These are phyloP conservation scores for Colletotrichum magnum DNA, from an alignment of 2,329 filamentous ascomycete species.

Conservation along the genomic window DNA sequence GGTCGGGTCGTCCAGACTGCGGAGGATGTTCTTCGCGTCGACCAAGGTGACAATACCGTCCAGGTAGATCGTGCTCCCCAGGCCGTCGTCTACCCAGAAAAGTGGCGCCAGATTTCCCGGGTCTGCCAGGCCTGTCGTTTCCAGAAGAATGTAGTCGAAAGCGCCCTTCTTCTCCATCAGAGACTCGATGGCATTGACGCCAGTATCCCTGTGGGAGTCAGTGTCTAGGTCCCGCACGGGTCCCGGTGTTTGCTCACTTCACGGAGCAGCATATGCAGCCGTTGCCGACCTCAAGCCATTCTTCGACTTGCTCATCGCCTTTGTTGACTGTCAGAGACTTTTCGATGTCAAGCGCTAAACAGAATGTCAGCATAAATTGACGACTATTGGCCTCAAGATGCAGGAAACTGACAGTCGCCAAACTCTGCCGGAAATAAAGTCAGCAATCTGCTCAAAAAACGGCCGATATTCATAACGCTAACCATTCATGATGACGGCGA, in stretches of 20 bases:
- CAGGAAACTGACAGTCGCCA: constrained; percentile 76
- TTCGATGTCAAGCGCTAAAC: constrained; percentile 90
- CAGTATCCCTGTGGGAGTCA: constrained; percentile 77
- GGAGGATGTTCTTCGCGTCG: constrained; percentile 92
- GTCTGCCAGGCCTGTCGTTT: constrained; percentile 95
- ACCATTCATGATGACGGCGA: constrained; percentile 97
- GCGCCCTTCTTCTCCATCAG: constrained; percentile 94
- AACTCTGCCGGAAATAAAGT: constrained; percentile 72
- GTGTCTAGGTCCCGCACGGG: constrained; percentile 16
- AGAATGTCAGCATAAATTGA: constrained; percentile 1
- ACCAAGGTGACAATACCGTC: constrained; percentile 97
- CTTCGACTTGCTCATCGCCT: constrained; percentile 84
- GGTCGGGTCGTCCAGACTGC: constrained; percentile 81
- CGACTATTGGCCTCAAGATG: not conserved
- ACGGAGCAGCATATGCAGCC: constrained; percentile 98
- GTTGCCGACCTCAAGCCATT: constrained; percentile 97
- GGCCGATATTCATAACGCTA: constrained; percentile 39
- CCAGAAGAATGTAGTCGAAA: constrained; percentile 97
- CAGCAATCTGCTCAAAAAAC: constrained; percentile 19
- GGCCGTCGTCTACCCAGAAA: constrained; percentile 97
- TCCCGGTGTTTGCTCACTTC: constrained; percentile 69
- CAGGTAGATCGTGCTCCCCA: constrained; percentile 95
- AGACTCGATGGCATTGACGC: constrained; percentile 94
- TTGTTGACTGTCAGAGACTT: constrained; percentile 94
- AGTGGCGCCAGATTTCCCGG: constrained; percentile 95